Evolutionary conservation across 495 filamentous ascomycete genomes (phyloP), one percentile per base, ranked within the genome.

Genomic region (Trichoderma reesei): DNA sequence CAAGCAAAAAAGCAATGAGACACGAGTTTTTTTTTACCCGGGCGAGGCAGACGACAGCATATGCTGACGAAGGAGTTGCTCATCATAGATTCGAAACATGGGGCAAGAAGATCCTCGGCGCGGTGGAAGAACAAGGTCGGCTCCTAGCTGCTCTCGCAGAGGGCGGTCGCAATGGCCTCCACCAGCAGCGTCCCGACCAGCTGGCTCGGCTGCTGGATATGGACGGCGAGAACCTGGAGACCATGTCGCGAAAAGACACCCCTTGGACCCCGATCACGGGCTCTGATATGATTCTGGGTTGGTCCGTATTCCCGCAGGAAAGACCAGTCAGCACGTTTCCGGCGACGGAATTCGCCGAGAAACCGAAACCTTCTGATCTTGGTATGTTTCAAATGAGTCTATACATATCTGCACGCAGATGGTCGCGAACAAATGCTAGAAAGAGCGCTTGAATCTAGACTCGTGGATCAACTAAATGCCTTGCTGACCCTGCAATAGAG

Each of bases 241-340:
- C 34, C 13, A 41, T 62, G 60, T 62, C 60, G 36, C 60, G 60
- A 11, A 62, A 62, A 42, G 60, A 62, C 60, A 41, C 39, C 14
- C 60, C 60, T 20, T 62, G 60, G 60, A 62, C 60, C 10, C 60
- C 60, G 5, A 62, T 62, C 60, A 62, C 60, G 5, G 60, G 60
- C 33, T 62, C 60, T 13, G 60, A 62, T 16, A 62, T 39, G 60
- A 62, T 62, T 37, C 60, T 62, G 13, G 16, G 36, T 37, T 62
- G 60, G 60, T 31, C 38, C 26, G 60, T 62, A 42, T 62, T 62
- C 42, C 60, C 60, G 31, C 34, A 31, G 10, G 60, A 62, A 14
- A 41, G 20, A 18, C 60, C 60, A 11, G 60, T 42, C 13, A 14
- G 38, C 13, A 62, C 60, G 34, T 41, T 62, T 37, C 60, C 60